A percentile compares a stretch with the other conserved stretches of the same genome.
These are phyloP conservation scores for Xylariaceae sp. DNA, from an alignment of 2,329 filamentous ascomycete genomes.

Conservation along the genomic window DNA sequence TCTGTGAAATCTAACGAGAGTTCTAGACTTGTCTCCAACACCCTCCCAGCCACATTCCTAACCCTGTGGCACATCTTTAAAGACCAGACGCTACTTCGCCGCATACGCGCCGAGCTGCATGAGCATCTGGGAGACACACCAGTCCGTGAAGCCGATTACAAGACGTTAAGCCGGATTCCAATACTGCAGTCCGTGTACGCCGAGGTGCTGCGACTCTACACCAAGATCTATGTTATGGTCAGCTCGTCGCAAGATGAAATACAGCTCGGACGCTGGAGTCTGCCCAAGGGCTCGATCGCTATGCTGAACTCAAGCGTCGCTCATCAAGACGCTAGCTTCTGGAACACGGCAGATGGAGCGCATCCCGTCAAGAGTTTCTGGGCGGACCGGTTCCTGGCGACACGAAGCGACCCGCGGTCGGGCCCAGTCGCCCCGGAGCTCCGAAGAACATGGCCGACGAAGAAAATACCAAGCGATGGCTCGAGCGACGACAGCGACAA, in stretches of 20 bases:
- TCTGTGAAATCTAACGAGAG: not conserved
- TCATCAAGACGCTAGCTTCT: constrained; percentile 13
- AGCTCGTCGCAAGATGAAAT: constrained; percentile 10
- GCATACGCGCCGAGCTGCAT: constrained; percentile 1
- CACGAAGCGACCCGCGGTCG: constrained; percentile 7
- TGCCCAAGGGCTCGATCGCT: constrained; percentile 8
- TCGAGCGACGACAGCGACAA: not conserved
- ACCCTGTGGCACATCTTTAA: not conserved
- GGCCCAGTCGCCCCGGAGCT: constrained; percentile 2
- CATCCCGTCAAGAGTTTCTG: constrained; percentile 14
- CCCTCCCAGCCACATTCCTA: not conserved
- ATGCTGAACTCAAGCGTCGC: constrained; percentile 6
- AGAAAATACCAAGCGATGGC: too few relatives aligned
- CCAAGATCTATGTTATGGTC: constrained; percentile 4
- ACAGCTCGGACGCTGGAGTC: constrained; percentile 6
- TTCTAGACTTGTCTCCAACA: not conserved
- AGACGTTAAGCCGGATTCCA: not conserved
- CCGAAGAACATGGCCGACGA: not conserved
- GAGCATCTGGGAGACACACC: not conserved
- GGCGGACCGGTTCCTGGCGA: constrained; percentile 14
- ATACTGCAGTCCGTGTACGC: constrained; percentile 15
- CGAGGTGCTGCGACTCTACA: constrained; percentile 14
- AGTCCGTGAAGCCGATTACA: not conserved
- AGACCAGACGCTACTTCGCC: not conserved
- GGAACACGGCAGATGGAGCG: constrained; percentile 12